Base-by-base conservation (phyloP, 2,329 filamentous ascomycete genomes). In the Talaromyces amestolkiae region DNA sequence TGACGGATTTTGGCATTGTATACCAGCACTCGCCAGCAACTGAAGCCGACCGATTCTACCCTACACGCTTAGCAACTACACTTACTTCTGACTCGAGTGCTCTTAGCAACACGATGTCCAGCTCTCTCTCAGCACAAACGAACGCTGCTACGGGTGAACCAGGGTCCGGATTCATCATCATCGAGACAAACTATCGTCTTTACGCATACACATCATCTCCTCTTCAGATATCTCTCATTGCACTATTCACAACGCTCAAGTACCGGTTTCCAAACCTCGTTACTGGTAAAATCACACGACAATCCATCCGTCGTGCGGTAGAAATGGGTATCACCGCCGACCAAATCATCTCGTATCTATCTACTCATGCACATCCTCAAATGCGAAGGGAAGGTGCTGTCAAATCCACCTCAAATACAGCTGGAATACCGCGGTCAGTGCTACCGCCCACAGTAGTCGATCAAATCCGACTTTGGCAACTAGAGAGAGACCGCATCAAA, bases 141-240 rank as follows among this genome's bases (percentile, higher is more conserved):
- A 72, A 72, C 54, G 78, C 69, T 59, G 74, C 74, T 60, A 70
- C 69, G 27, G 61, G 56, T 19, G 73, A 75, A 54, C 67, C 75
- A 7, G 74, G 75, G 11, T 75, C 78, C 6, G 93, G 93, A 68
- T 95, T 92, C 81, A 92, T 99, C 74, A 93, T 99, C 72, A 87
- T 99, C 70, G 95, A 99, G 81, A 99, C 95, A 9, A 99, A 99
- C 80, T 98, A 97, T 81, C 91, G 95, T 31, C 82, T 99, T 70
- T 99, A 99, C 81, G 95, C 95, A 37, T 99, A 99, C 81, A 98
- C 96, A 7, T 90, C 91, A 39, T 97, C 93, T 0, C 92, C 93
- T 0, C 87, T 99, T 0, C 94, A 97, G 77, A 99, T 98, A 69
- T 92, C 93, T 63, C 92, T 99, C 67, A 88, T 99, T 54, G 89